phyloP scores from a whole-genome alignment of 208 protist genomes.

The Naegleria gruberi region DNA sequence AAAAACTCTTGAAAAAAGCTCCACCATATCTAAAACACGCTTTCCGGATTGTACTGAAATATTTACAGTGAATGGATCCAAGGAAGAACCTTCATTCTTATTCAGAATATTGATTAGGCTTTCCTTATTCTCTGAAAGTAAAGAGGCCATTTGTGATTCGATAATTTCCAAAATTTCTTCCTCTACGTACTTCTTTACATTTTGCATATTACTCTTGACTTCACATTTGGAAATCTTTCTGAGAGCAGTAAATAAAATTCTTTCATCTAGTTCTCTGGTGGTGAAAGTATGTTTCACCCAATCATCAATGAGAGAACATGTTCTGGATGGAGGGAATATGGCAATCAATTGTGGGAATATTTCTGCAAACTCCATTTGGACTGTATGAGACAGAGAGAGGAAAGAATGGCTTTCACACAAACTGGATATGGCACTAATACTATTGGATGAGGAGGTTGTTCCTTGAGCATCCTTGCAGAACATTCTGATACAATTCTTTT shows the following conservation, averaged over 20 bases:
- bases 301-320: background rate
- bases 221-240: background rate
- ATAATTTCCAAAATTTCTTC: background rate
- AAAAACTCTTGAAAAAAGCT: background rate
- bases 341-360: background rate
- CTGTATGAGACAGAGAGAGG: background rate
- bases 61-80: background rate
- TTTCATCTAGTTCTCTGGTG: background rate
- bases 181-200: background rate
- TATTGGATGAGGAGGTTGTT: background rate
- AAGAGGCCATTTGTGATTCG: background rate
- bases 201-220: background rate
- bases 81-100: background rate
- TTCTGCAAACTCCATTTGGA: background rate
- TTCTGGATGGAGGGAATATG: background rate
- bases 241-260: background rate
- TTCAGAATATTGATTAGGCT: background rate
- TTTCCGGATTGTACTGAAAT: background rate
- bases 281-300: background rate
- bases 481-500: background rate
- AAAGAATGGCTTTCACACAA: background rate
- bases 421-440: background rate
- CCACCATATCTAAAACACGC: background rate
- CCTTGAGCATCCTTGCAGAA: background rate
- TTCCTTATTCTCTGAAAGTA: background rate